Percentiles rank a stretch among this genome's conserved stretches.
phyloP scores from a whole-genome alignment of 148 eudicot genomes.

The Suaeda aralocaspica region DNA sequence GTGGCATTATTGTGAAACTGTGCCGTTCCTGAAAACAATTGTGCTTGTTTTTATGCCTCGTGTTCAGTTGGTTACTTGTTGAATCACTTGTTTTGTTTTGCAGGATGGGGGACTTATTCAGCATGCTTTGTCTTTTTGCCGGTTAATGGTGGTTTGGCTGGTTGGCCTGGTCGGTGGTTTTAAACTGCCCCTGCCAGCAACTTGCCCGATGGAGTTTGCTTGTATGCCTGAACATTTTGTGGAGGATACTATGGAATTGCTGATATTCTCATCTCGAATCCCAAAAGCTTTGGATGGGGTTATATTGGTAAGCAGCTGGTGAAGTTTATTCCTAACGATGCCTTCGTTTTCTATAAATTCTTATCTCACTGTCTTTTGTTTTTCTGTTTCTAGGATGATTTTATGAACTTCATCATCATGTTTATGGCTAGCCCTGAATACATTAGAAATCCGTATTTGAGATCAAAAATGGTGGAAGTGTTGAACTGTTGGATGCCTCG shows the following conservation, averaged over 20 bases:
- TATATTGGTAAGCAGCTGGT: slow-evolving; percentile 45
- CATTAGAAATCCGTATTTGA: slow-evolving; percentile 85
- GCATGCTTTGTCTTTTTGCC: slow-evolving; percentile 75
- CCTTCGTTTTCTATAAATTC: neutral
- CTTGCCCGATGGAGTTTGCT: slow-evolving; percentile 86
- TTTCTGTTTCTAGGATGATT: slow-evolving; percentile 66
- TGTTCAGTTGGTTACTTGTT: neutral
- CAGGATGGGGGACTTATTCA: slow-evolving; percentile 84
- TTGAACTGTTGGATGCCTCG: slow-evolving; percentile 98
- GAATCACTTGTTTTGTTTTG: neutral
- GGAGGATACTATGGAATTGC: slow-evolving; percentile 96
- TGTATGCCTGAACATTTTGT: slow-evolving; percentile 97
- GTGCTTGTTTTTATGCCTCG: neutral
- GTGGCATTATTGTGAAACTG: neutral
- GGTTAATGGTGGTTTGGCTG: slow-evolving; percentile 89
- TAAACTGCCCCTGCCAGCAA: slow-evolving; percentile 78
- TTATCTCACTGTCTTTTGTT: neutral
- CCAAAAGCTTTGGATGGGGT: slow-evolving; percentile 95
- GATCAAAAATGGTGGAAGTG: slow-evolving; percentile 99
- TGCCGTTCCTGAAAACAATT: neutral
- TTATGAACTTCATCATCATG: slow-evolving; percentile 98
- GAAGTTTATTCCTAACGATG: slow-evolving; percentile 8
- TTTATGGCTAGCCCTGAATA: slow-evolving; percentile 94
- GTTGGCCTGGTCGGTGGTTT: slow-evolving; percentile 83
- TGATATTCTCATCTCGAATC: slow-evolving; percentile 90